Percentiles rank a stretch among this genome's conserved stretches.
Conservation (phyloP, 805 yeast species). For the Kuraishia piskuri region DNA sequence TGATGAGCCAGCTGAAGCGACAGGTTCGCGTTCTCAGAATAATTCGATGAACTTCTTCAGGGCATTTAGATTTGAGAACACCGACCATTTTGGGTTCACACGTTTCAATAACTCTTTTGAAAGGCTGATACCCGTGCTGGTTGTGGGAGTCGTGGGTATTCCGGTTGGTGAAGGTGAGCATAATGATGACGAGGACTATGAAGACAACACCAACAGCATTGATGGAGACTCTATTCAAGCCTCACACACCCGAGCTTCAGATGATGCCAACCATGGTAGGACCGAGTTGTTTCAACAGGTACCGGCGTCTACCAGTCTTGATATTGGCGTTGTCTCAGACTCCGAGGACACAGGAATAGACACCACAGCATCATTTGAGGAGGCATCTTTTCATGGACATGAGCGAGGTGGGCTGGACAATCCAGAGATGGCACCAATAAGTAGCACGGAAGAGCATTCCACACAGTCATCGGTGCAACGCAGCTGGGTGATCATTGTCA, state of each 20-base stretch:
- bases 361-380: not conserved
- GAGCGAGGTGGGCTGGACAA: not conserved
- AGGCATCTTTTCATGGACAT: not conserved
- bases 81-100: conserved; percentile 10
- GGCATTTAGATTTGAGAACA: conserved; percentile 30
- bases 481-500: conserved; percentile 56
- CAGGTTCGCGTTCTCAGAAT: not conserved
- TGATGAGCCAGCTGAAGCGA: not conserved
- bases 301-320: too few relatives aligned
- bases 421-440: not conserved
- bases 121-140: conserved; percentile 18
- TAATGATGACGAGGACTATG: conserved; percentile 1
- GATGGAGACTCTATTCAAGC: not conserved
- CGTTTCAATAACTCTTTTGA: conserved; percentile 8
- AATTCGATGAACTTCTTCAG: conserved; percentile 27
- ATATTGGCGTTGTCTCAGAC: not conserved
- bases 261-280: too few relatives aligned
- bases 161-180: conserved; percentile 10
- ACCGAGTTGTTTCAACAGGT: too few relatives aligned
- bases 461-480: conserved; percentile 17
- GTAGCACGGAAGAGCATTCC: too few relatives aligned
- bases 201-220: not conserved
- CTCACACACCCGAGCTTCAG: too few relatives aligned
- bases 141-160: conserved; percentile 22
- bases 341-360: not conserved